Evolutionary conservation across 1,139 yeast genomes (phyloP).

Genomic region (Suhomyces bolitotheri): DNA sequence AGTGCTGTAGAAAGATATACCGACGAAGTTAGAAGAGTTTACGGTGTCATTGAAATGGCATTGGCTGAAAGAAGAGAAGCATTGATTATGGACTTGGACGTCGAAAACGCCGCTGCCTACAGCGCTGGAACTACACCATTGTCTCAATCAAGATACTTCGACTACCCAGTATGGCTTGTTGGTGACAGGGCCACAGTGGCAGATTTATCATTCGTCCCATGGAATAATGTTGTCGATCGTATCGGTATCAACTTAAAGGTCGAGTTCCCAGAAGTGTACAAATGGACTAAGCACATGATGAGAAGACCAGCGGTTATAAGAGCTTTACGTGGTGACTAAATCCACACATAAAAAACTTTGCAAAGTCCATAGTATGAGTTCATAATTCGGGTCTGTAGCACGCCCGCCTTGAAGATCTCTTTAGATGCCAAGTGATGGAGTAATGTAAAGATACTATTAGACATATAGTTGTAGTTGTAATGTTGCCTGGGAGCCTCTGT

Average conservation of each 20-base stretch:
- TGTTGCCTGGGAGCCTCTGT: too few species aligned
- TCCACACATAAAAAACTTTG: neutral
- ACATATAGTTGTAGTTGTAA: too few species aligned
- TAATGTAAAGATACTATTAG: neutral
- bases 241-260: constrained; percentile 84
- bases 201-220: constrained; percentile 89
- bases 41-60: constrained; percentile 94
- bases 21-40: constrained; percentile 90
- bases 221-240: constrained; percentile 95
- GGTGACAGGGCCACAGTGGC: constrained; percentile 91
- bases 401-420: too few species aligned
- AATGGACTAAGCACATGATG: constrained; percentile 94
- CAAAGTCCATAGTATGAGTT: neutral
- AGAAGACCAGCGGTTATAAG: constrained; percentile 80
- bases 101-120: constrained; percentile 85
- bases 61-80: constrained; percentile 92
- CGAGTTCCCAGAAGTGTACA: constrained; percentile 93
- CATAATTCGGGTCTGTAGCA: neutral
- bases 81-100: constrained; percentile 84
- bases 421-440: too few species aligned
- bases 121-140: constrained; percentile 87
- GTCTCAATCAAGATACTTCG: constrained; percentile 82
- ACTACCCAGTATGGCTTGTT: constrained; percentile 93
- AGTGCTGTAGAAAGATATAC: constrained; percentile 90
- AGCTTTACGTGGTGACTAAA: constrained; percentile 65